Conservation (phyloP, 257 asterid species). For the Salvia rosmarinus region DNA sequence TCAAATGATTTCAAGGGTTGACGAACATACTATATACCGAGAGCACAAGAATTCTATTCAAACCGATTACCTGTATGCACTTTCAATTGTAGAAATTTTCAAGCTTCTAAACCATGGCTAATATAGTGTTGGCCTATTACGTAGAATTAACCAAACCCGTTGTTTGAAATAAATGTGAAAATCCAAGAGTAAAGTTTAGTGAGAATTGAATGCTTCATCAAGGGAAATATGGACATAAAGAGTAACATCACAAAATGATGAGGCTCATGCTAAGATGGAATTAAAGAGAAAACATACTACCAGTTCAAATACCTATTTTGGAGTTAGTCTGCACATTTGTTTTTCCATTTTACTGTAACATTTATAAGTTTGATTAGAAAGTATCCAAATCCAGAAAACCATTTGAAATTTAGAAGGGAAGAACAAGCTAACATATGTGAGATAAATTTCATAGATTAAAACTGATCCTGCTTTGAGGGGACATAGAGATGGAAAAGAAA, state of each 20-base stretch:
- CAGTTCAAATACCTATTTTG: conserved; percentile 1
- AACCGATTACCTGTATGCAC: neutral
- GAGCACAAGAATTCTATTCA: conserved; percentile 12
- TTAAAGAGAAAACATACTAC: neutral
- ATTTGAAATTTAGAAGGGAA: conserved; percentile 13
- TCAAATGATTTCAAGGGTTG: conserved; percentile 5
- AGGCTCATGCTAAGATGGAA: conserved; percentile 14
- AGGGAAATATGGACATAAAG: conserved; percentile 20
- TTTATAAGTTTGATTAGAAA: conserved; percentile 17
- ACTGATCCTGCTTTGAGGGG: conserved; percentile 5
- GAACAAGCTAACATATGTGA: neutral
- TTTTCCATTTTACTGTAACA: neutral
- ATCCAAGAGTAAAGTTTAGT: conserved; percentile 7
- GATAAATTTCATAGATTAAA: conserved; percentile 4
- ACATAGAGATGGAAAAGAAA: neutral
- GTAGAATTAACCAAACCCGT: neutral
- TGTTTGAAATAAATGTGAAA: neutral
- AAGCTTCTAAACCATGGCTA: neutral
- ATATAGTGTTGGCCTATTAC: neutral
- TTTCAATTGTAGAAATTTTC: neutral
- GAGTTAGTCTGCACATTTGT: conserved; percentile 1
- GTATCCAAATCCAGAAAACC: neutral
- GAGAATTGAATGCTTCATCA: conserved; percentile 22
- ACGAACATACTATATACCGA: neutral
- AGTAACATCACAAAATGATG: conserved; percentile 25